A percentile compares a stretch with the other conserved stretches of the same genome.
phyloP scores from a whole-genome alignment of 2,329 filamentous ascomycete genomes.

The Xylaria sp. region DNA sequence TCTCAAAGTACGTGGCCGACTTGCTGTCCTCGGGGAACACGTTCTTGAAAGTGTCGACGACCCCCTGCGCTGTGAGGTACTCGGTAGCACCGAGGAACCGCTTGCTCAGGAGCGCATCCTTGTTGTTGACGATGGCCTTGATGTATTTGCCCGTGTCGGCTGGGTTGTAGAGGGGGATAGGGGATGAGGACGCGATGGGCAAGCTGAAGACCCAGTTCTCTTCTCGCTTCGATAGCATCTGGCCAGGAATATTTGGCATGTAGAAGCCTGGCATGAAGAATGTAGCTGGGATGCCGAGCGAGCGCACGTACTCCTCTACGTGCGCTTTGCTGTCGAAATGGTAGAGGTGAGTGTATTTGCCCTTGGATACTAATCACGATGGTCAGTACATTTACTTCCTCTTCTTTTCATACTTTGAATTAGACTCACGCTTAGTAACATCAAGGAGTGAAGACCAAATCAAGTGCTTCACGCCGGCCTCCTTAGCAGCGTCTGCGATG shows the following conservation, averaged over 20 bases:
- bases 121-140: conserved; percentile 45
- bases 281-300: conserved; percentile 51
- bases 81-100: conserved; percentile 50
- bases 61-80: conserved; percentile 48
- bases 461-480: conserved; percentile 49
- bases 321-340: conserved; percentile 65
- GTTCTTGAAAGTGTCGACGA: conserved; percentile 48
- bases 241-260: conserved; percentile 55
- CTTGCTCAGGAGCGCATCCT: conserved; percentile 48
- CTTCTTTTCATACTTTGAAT: conserved; percentile 16
- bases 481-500: conserved; percentile 54
- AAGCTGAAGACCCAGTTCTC: conserved; percentile 43
- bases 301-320: conserved; percentile 59
- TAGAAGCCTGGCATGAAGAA: conserved; percentile 61
- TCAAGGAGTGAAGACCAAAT: conserved; percentile 53
- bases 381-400: conserved; percentile 6
- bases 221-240: conserved; percentile 40
- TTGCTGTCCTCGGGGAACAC: conserved; percentile 47
- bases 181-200: conserved; percentile 40
- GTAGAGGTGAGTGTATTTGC: conserved; percentile 48
- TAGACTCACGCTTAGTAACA: conserved; percentile 46
- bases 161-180: conserved; percentile 45
- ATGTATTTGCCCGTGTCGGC: conserved; percentile 49
- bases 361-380: conserved; percentile 44
- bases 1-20: conserved; percentile 43